Conservation (phyloP, 495 filamentous ascomycete species). For the Pseudotulostoma volvatum region DNA sequence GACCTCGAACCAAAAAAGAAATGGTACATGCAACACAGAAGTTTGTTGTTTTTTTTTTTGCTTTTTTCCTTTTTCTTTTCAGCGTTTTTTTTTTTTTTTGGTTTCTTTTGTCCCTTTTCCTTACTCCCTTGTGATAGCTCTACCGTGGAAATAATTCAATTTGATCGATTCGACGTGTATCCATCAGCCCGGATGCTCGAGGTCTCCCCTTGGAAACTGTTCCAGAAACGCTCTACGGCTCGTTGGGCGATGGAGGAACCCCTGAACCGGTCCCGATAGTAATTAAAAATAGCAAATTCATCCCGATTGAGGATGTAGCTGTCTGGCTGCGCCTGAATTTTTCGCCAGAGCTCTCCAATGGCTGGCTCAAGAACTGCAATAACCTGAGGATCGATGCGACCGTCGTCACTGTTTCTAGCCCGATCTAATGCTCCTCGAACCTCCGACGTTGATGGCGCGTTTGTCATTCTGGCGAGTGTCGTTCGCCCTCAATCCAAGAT, state of each 20-base stretch:
- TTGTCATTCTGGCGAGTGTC: not conserved
- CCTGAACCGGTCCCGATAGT: conserved; percentile 43
- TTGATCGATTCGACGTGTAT: no score
- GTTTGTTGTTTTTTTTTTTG: no score
- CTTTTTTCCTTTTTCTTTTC: conserved; percentile 4
- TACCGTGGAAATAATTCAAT: no score
- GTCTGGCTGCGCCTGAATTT: conserved; percentile 39
- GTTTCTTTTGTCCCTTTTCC: conserved; percentile 1
- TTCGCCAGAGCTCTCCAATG: conserved; percentile 43
- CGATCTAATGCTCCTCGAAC: conserved; percentile 42
- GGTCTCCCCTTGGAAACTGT: conserved; percentile 21
- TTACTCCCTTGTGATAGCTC: conserved; percentile 3
- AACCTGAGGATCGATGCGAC: conserved; percentile 35
- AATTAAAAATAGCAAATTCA: conserved; percentile 68
- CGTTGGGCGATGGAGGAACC: conserved; percentile 23
- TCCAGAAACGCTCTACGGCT: conserved; percentile 34
- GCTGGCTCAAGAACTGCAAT: conserved; percentile 37
- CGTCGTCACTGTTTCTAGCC: conserved; percentile 47
- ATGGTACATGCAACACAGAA: no score
- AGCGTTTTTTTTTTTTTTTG: not conserved
- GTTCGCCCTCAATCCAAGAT: not conserved
- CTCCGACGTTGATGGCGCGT: not conserved
- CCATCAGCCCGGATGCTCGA: conserved; percentile 2
- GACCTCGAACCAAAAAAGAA: no score
- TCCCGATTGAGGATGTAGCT: conserved; percentile 48